Percentiles rank a stretch among this genome's conserved stretches.
Evolutionary conservation across 2,329 filamentous ascomycete species (phyloP).

Genomic region (Penicillium psychrosexuale): DNA sequence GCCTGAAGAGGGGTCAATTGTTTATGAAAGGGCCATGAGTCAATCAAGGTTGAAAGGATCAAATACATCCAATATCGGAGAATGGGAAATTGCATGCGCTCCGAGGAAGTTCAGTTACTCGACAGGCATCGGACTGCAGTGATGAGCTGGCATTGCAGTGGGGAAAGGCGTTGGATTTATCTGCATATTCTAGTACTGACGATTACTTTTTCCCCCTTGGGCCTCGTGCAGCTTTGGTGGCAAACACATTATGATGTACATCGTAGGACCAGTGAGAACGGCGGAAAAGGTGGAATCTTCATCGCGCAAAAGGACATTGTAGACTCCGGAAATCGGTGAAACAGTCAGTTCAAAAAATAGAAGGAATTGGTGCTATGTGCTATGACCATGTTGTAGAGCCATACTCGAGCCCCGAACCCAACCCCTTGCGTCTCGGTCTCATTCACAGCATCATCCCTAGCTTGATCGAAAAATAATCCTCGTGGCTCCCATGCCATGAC

Average conservation of each 20-base stretch:
- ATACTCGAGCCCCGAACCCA: constrained; percentile 1
- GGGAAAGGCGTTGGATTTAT: constrained; percentile 33
- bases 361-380: constrained; percentile 1
- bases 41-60: neutral
- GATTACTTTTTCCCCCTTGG: constrained; percentile 19
- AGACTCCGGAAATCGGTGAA: neutral
- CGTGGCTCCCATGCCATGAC: constrained; percentile 15
- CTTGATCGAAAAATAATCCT: constrained; percentile 1
- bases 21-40: neutral
- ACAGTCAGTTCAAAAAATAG: neutral
- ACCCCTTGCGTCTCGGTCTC: constrained; percentile 15
- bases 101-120: constrained; percentile 16
- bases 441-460: neutral
- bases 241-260: constrained; percentile 5
- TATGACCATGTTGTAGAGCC: constrained; percentile 4
- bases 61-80: neutral
- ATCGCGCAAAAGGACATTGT: neutral
- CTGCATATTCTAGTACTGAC: constrained; percentile 9
- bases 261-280: neutral
- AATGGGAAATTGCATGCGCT: constrained; percentile 6
- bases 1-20: constrained; percentile 12
- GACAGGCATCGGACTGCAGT: constrained; percentile 59
- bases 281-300: neutral
- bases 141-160: constrained; percentile 67
- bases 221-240: constrained; percentile 18